A percentile compares a stretch with the other conserved stretches of the same genome.
These are phyloP conservation scores for Chiua virens DNA, from an alignment of 768 basidiomycete species.

Conservation along the genomic window DNA sequence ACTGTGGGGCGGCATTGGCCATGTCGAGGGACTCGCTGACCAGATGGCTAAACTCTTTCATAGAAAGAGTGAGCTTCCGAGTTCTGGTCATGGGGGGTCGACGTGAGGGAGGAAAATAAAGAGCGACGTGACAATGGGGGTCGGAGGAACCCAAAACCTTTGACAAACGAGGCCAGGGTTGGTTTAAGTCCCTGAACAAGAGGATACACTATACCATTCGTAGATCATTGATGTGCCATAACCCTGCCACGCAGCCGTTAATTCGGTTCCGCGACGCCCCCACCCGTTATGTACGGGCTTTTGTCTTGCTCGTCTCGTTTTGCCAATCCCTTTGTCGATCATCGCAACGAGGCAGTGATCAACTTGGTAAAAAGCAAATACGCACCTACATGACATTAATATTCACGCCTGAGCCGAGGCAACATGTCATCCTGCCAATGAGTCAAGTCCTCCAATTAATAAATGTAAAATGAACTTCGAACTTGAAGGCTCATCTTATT, in stretches of 20 bases:
- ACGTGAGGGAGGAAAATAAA: constrained; percentile 1
- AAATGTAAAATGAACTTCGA: too few relatives aligned
- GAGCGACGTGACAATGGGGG: constrained; percentile 4
- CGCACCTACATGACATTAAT: too few relatives aligned
- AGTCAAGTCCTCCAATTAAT: too few relatives aligned
- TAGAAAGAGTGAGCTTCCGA: constrained; percentile 26
- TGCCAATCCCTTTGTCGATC: too few relatives aligned
- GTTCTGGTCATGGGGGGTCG: constrained; percentile 25
- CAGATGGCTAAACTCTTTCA: constrained; percentile 36
- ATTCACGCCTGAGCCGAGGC: background rate
- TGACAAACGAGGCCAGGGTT: constrained; percentile 22
- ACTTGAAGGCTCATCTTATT: too few relatives aligned
- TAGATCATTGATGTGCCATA: constrained; percentile 10
- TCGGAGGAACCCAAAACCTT: too few relatives aligned
- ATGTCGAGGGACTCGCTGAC: constrained; percentile 34
- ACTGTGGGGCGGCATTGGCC: constrained; percentile 3
- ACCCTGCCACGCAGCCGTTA: background rate
- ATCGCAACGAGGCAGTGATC: too few relatives aligned
- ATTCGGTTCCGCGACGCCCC: too few relatives aligned
- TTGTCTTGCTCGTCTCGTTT: too few relatives aligned
- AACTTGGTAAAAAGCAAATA: too few relatives aligned
- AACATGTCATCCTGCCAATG: too few relatives aligned
- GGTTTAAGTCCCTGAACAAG: constrained; percentile 1
- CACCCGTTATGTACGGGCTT: too few relatives aligned
- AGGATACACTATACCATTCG: constrained; percentile 2